phyloP scores from a whole-genome alignment of 2,329 filamentous ascomycete species.

The Cephalotrichum gorgonifer region DNA sequence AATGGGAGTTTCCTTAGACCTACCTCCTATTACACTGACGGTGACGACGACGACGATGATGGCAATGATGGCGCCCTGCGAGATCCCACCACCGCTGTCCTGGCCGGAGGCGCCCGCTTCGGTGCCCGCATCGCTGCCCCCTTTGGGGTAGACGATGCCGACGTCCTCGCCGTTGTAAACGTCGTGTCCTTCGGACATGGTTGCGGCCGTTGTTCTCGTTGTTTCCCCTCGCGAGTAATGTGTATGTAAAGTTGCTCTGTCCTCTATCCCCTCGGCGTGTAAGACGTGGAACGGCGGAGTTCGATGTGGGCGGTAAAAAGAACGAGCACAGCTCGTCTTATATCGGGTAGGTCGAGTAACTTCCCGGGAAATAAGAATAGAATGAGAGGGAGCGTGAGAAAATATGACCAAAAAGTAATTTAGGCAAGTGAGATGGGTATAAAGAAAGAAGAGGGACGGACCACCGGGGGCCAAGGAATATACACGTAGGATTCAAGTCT shows the following conservation, averaged over 20 bases:
- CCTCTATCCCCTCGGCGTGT: neutral
- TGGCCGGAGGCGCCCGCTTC: conserved; percentile 57
- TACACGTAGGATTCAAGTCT: neutral
- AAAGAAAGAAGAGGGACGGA: neutral
- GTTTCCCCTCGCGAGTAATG: neutral
- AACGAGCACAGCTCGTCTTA: neutral
- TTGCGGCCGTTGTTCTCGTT: neutral
- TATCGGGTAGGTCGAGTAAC: neutral
- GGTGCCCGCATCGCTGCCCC: conserved; percentile 21
- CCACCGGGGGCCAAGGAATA: neutral
- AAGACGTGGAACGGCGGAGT: too few relatives aligned
- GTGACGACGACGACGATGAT: conserved; percentile 63
- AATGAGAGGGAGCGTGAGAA: neutral
- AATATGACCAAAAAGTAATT: too few relatives aligned
- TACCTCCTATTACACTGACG: conserved; percentile 61
- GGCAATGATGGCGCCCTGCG: conserved; percentile 59
- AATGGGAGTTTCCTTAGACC: conserved; percentile 17
- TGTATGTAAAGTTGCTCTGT: too few relatives aligned
- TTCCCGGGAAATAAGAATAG: neutral
- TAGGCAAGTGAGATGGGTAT: too few relatives aligned
- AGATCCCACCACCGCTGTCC: conserved; percentile 50
- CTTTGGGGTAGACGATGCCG: conserved; percentile 3
- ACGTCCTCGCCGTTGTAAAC: conserved; percentile 4
- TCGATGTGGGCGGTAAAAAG: too few relatives aligned
- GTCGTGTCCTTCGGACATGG: neutral